These are phyloP conservation scores for Hebeloma cylindrosporum DNA, from an alignment of 768 basidiomycete genomes.

Conservation along the genomic window DNA sequence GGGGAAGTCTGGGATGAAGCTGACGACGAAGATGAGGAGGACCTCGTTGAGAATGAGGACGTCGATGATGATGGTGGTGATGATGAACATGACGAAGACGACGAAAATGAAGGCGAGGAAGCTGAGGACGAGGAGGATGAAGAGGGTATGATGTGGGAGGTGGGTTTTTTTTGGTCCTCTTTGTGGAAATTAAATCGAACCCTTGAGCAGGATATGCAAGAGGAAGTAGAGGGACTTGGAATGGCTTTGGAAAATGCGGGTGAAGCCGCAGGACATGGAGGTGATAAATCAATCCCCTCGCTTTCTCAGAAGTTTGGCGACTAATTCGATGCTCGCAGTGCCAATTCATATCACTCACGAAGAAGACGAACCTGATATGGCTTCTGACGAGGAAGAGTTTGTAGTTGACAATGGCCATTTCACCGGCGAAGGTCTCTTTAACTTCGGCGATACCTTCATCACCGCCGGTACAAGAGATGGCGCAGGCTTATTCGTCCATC, in stretches of 20 bases:
- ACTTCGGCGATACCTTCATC: slow-evolving; percentile 53
- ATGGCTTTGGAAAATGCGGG: slow-evolving; percentile 52
- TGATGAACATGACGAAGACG: slow-evolving; percentile 39
- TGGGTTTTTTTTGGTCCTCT: slow-evolving; percentile 12
- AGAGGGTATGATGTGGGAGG: slow-evolving; percentile 40
- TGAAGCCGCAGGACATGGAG: slow-evolving; percentile 63
- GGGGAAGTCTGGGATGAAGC: slow-evolving; percentile 66
- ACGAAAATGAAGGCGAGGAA: slow-evolving; percentile 27
- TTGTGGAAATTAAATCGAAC: not conserved
- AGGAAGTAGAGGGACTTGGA: slow-evolving; percentile 42
- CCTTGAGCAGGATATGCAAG: slow-evolving; percentile 50
- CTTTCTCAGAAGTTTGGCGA: not conserved
- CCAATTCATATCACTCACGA: slow-evolving; percentile 61
- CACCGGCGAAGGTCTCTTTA: slow-evolving; percentile 51
- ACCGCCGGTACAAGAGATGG: slow-evolving; percentile 45
- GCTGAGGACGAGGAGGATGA: slow-evolving; percentile 26
- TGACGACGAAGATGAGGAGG: slow-evolving; percentile 73
- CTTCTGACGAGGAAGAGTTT: slow-evolving; percentile 68
- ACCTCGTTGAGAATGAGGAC: slow-evolving; percentile 50
- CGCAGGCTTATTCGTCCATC: slow-evolving; percentile 49
- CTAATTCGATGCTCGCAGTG: slow-evolving; percentile 22
- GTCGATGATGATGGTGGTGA: slow-evolving; percentile 55
- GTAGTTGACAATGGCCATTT: slow-evolving; percentile 36
- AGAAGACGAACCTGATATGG: slow-evolving; percentile 61
- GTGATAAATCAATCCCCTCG: slow-evolving; percentile 32